Evolutionary conservation across 192 early-diverging fungal genomes (phyloP), one percentile per base, ranked within the genome.

Genomic region (Coemansia sp.): DNA sequence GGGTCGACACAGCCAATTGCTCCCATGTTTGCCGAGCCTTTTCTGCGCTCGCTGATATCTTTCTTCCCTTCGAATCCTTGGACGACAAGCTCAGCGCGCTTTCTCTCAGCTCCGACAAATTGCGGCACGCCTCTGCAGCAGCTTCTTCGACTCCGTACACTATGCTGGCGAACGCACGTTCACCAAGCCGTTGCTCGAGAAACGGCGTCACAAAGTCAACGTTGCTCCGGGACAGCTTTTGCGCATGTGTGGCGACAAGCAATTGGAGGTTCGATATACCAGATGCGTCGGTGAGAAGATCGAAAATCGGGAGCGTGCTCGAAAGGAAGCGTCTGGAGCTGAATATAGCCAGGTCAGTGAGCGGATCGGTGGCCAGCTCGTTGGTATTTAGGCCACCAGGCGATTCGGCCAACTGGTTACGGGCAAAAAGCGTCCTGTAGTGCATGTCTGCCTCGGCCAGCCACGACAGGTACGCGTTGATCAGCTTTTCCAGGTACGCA

Each of bases 131-230:
- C 2, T 59, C 61, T 0, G 64, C 58, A 7, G 70, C 65, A 0
- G 72, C 45, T 1, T 58, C 63, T 34, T 80, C 77, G 33, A 80
- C 58, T 0, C 68, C 72, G n/a, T 37, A 48, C 7, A 68, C 69
- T n/a, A 80, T 59, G 57, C 77, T 74, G 28, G 46, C 58, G 71
- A 80, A 80, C 8, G 65, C 77, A 20, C 77, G 77, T 63, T 80
- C 77, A 18, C 45, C 64, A 21, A 80, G 63, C 21, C 46, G 18
- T 42, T 71, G 65, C 25, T 51, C 46, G 31, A 80, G 48, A 20
- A 58, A 56, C 23, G 69, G 68, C 66, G 63, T 59, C 29, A 64
- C 68, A 64, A 71, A 74, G n/a, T 64, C 77, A 25, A 71, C 64
- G 3, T 39, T 40, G 55, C 65, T 67, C 18, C 46, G 75, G 18